A percentile compares a stretch with the other conserved stretches of the same genome.
Evolutionary conservation across 2,329 filamentous ascomycete species (phyloP).

Genomic region (Colletotrichum sp.): DNA sequence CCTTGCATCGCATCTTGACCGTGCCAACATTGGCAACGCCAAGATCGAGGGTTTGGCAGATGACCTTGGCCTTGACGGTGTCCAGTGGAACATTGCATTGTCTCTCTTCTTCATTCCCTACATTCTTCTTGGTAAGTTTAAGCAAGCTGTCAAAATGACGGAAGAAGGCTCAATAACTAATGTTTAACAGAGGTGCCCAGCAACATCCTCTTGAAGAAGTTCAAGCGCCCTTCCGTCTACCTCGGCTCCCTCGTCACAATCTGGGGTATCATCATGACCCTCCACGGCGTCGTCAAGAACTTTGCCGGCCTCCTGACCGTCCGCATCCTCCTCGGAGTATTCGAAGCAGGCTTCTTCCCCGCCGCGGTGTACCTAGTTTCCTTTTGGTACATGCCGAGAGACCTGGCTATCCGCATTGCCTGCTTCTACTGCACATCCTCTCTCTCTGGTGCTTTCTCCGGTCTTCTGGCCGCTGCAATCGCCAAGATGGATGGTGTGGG

Average conservation of each 20-base stretch:
- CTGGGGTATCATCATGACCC: constrained; percentile 35
- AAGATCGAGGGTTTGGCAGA: constrained; percentile 48
- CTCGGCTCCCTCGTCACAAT: constrained; percentile 67
- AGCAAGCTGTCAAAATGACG: accelerated
- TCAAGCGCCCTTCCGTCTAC: constrained; percentile 65
- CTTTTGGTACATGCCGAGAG: constrained; percentile 33
- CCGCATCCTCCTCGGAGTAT: constrained; percentile 36
- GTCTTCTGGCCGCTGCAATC: constrained; percentile 64
- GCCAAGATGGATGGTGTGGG: constrained; percentile 58
- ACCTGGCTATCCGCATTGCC: constrained; percentile 28
- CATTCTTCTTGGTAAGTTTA: constrained; percentile 47
- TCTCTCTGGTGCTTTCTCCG: constrained; percentile 62
- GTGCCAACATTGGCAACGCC: constrained; percentile 56
- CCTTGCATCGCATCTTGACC: constrained; percentile 61
- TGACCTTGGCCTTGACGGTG: constrained; percentile 50
- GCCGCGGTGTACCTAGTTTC: constrained; percentile 31
- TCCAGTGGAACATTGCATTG: constrained; percentile 62
- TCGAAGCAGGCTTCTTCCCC: constrained; percentile 34
- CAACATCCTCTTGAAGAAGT: constrained; percentile 68
- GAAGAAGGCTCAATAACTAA: no score
- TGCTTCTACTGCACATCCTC: constrained; percentile 31
- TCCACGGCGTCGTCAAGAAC: constrained; percentile 29
- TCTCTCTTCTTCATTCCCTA: constrained; percentile 69
- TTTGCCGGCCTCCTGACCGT: constrained; percentile 30
- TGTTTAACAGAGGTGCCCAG: constrained; percentile 54